Evolutionary conservation across 75 land plant genomes (phyloP), one percentile per base, ranked within the genome.

Genomic region (Picea glauca): DNA sequence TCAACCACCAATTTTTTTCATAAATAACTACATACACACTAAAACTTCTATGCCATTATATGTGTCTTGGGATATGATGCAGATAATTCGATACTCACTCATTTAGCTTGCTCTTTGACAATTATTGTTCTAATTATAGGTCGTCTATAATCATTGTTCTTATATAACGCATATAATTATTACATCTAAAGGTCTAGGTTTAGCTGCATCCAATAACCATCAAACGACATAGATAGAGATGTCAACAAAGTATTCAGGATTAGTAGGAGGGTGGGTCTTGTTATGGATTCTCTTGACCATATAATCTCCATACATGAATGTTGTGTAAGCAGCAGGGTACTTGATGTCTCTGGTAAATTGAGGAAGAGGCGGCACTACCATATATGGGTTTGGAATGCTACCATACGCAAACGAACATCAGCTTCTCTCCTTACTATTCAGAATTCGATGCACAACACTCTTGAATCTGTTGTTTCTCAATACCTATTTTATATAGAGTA

Each of bases 391-490:
- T 14, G 72, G 72, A 3, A 66, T 40, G 6, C 8, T 14, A 4
- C 18, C 72, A 33, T 12, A 66, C 1, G 72, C 72, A 15, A 66
- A 35, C 0, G 72, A 66, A 5, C 72, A 35, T 1, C 46, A 15
- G 1, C 46, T 66, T 17, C 46, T 66, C 17, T 66, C 72, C 15
- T 31, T 30, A 40, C 5, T 66, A 66, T 66, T 66, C 13, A 66
- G 5, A 15, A 66, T 40, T 17, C 70, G 70, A 18, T 66, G 72
- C 4, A 33, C 43, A 18, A 40, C 72, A 40, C 72, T 66, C 43
- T 66, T 66, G 5, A 66, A 33, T 66, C 72, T 66, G 72, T 66
- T 66, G 40, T 66, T 66, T 0, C 72, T 66, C 46, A 40, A 66
- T 40, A 66, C 43, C 72, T 66, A 17, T 64, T 32, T 31, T 1